Evolutionary conservation across 768 basidiomycete species (phyloP).

Genomic region (Hericium erinaceus): DNA sequence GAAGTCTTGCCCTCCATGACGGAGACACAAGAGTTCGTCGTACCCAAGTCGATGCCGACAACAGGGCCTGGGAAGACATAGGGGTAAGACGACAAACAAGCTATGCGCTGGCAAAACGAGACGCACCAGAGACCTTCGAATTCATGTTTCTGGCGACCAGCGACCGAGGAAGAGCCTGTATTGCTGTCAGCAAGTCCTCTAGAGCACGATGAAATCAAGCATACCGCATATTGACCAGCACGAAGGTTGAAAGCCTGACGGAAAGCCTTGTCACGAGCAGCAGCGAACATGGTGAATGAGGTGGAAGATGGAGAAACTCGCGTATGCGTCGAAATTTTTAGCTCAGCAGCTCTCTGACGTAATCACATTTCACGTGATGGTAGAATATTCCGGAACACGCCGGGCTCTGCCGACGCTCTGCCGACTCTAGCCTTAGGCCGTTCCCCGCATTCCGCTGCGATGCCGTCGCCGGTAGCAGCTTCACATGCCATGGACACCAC

Average conservation of each 20-base stretch:
- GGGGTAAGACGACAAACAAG: neutral
- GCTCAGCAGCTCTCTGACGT: neutral
- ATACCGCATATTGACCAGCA: slow-evolving; percentile 55
- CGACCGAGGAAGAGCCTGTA: slow-evolving; percentile 57
- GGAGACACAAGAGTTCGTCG: slow-evolving; percentile 85
- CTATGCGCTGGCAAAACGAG: neutral
- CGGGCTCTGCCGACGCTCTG: neutral
- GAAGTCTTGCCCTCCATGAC: slow-evolving; percentile 95
- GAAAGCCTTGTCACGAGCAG: slow-evolving; percentile 32
- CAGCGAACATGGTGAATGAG: slow-evolving; percentile 59
- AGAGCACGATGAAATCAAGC: slow-evolving; percentile 11
- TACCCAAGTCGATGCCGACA: slow-evolving; percentile 94
- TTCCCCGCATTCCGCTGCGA: neutral
- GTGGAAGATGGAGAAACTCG: slow-evolving; percentile 21
- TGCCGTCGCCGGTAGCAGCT: neutral
- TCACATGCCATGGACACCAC: neutral
- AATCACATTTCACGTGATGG: neutral
- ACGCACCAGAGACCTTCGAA: slow-evolving; percentile 81
- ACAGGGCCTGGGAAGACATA: slow-evolving; percentile 54
- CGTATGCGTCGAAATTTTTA: slow-evolving; percentile 7
- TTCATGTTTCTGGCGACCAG: slow-evolving; percentile 89
- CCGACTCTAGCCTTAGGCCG: neutral
- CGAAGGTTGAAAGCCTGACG: slow-evolving; percentile 23
- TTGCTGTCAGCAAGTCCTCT: slow-evolving; percentile 6
- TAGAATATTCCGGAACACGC: slow-evolving; percentile 12